phyloP scores from a whole-genome alignment of 2,329 filamentous ascomycete species.

The Penicillium glabrum region DNA sequence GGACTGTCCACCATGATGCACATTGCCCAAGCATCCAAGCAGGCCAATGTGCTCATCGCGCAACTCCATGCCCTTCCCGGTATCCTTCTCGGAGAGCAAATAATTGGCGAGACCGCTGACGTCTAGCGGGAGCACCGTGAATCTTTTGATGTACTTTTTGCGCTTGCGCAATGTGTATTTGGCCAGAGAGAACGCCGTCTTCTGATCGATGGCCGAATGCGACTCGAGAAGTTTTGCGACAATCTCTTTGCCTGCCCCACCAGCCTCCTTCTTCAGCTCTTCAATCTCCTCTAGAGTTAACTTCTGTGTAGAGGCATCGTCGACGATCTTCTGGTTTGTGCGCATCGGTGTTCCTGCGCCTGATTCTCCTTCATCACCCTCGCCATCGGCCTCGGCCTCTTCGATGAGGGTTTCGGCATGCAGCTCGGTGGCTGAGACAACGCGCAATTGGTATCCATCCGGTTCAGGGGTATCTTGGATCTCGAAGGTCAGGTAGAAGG shows the following conservation, averaged over 20 bases:
- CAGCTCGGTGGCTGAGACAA: constrained; percentile 78
- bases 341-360: constrained; percentile 52
- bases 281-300: constrained; percentile 72
- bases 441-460: constrained; percentile 65
- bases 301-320: constrained; percentile 69
- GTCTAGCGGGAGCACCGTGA: constrained; percentile 82
- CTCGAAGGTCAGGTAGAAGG: constrained; percentile 89
- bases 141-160: constrained; percentile 87
- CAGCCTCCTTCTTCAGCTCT: constrained; percentile 68
- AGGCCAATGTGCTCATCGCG: constrained; percentile 80
- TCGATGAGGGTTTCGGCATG: constrained; percentile 72
- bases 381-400: constrained; percentile 41
- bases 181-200: constrained; percentile 87
- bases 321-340: constrained; percentile 63
- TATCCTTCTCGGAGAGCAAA: constrained; percentile 76
- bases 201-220: constrained; percentile 87
- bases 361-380: constrained; percentile 35
- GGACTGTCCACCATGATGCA: constrained; percentile 66
- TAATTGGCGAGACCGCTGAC: constrained; percentile 73
- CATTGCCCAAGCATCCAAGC: constrained; percentile 84
- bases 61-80: constrained; percentile 78
- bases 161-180: constrained; percentile 96
- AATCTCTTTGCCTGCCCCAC: constrained; percentile 79
- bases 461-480: constrained; percentile 70
- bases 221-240: constrained; percentile 91